Conservation (phyloP, 106 monocot species). For the Apostasia shenzhenica region DNA sequence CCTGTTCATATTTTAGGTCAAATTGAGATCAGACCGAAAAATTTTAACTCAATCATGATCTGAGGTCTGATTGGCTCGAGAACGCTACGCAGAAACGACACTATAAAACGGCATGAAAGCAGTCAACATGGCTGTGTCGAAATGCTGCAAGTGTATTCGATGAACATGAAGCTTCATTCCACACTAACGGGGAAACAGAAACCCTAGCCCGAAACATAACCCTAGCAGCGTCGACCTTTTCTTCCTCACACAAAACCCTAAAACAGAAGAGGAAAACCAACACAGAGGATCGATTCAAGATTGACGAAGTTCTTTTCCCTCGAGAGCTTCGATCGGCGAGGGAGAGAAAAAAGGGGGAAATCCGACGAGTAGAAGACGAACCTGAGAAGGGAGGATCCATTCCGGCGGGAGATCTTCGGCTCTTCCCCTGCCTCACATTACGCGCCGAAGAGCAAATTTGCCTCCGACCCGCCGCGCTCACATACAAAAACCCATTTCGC, state of each 20-base stretch:
- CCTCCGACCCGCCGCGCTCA: no score
- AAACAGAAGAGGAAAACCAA: not conserved
- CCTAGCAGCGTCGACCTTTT: not conserved
- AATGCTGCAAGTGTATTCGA: not conserved
- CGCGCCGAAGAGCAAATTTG: not conserved
- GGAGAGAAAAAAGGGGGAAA: not conserved
- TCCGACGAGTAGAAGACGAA: not conserved
- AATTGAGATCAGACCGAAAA: no score
- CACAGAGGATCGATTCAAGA: not conserved
- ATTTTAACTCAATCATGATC: no score
- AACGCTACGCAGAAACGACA: no score
- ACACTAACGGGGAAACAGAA: no score
- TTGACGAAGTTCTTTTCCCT: no score
- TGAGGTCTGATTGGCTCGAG: no score
- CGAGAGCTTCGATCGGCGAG: no score
- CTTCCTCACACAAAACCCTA: not conserved
- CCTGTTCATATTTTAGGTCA: no score
- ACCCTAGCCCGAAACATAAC: no score
- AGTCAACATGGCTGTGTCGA: not conserved
- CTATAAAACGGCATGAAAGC: not conserved
- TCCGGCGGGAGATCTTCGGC: not conserved
- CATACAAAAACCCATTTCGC: no score
- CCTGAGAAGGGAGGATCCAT: constrained; percentile 30
- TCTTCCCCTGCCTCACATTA: constrained; percentile 6
- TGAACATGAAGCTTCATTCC: not conserved